Percentiles rank a stretch among this genome's conserved stretches.
These are phyloP conservation scores for Diaporthe caulivora DNA, from an alignment of 2,329 filamentous ascomycete species.

Conservation along the genomic window DNA sequence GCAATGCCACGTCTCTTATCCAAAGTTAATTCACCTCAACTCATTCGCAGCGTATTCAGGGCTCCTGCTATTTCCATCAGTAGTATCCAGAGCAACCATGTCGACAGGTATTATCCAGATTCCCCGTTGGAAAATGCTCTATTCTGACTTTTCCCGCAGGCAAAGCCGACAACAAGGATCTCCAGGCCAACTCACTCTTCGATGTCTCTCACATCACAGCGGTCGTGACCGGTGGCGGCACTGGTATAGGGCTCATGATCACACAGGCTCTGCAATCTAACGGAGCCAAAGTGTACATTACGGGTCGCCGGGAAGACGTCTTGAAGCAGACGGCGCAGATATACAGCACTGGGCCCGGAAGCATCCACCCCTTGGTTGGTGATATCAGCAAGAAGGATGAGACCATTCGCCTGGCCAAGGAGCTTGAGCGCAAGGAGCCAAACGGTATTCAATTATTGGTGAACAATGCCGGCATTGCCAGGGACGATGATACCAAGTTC, in stretches of 20 bases:
- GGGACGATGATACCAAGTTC: conserved; percentile 64
- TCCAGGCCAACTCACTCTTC: conserved; percentile 32
- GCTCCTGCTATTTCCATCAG: neutral
- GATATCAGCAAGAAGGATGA: conserved; percentile 56
- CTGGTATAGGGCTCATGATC: conserved; percentile 37
- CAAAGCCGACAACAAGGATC: conserved; percentile 26
- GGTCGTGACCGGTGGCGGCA: conserved; percentile 35
- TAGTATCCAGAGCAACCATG: conserved; percentile 29
- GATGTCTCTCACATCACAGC: conserved; percentile 38
- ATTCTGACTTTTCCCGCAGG: neutral
- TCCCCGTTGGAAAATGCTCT: no score
- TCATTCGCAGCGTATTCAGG: conserved; percentile 21
- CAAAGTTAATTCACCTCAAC: neutral
- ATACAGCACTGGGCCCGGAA: conserved; percentile 31
- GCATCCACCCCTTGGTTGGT: conserved; percentile 15
- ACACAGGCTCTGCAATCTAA: conserved; percentile 36
- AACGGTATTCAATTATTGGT: conserved; percentile 65
- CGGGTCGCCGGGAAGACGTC: conserved; percentile 29
- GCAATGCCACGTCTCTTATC: conserved; percentile 15
- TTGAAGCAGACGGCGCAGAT: conserved; percentile 25
- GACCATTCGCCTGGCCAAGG: conserved; percentile 58
- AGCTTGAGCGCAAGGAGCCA: conserved; percentile 63
- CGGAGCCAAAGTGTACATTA: conserved; percentile 36
- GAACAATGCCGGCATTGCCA: conserved; percentile 65
- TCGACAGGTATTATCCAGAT: neutral